A percentile compares a stretch with the other conserved stretches of the same genome.
Evolutionary conservation across 2,329 filamentous ascomycete species (phyloP).

Genomic region (Colletotrichum horii): DNA sequence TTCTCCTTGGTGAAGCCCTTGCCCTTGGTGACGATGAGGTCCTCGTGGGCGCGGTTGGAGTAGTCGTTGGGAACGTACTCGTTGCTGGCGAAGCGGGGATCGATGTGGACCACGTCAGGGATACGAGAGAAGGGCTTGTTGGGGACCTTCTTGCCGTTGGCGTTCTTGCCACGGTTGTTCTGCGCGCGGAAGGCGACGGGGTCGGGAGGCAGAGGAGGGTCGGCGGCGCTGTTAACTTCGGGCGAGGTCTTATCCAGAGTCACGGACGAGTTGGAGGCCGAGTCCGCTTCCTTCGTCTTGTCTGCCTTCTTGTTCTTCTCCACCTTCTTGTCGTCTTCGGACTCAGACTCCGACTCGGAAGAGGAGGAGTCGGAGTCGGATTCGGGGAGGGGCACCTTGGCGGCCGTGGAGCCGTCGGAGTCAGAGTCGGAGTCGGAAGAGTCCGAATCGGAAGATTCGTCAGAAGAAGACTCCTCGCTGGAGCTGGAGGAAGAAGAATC

Average conservation of each 20-base stretch:
- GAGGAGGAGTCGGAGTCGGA: slow-evolving; percentile 45
- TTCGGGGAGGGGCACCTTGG: slow-evolving; percentile 2
- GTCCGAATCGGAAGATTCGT: slow-evolving; percentile 38
- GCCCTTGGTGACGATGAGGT: slow-evolving; percentile 88
- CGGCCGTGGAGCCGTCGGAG: not conserved
- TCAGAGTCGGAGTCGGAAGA: slow-evolving; percentile 33
- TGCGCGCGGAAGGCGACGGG: slow-evolving; percentile 36
- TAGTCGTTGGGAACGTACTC: slow-evolving; percentile 85
- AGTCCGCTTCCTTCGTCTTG: slow-evolving; percentile 27
- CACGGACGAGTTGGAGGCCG: slow-evolving; percentile 43
- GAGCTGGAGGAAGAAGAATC: slow-evolving; percentile 33
- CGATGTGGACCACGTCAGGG: slow-evolving; percentile 70
- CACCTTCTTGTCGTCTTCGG: slow-evolving; percentile 24
- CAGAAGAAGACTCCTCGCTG: slow-evolving; percentile 21
- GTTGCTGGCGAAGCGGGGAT: slow-evolving; percentile 76
- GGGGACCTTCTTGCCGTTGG: slow-evolving; percentile 54
- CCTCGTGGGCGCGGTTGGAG: slow-evolving; percentile 85
- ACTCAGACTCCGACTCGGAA: slow-evolving; percentile 41
- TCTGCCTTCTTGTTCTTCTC: slow-evolving; percentile 19
- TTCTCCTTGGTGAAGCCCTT: slow-evolving; percentile 99
- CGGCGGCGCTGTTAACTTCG: slow-evolving; percentile 42
- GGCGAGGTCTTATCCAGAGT: slow-evolving; percentile 61
- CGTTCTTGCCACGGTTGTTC: slow-evolving; percentile 41
- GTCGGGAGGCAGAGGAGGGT: slow-evolving; percentile 60
- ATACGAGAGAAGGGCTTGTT: slow-evolving; percentile 81